Percentiles rank a stretch among this genome's conserved stretches.
Evolutionary conservation across 176 grass and related monocot species (phyloP).

Genomic region (Triticum timopheevii): DNA sequence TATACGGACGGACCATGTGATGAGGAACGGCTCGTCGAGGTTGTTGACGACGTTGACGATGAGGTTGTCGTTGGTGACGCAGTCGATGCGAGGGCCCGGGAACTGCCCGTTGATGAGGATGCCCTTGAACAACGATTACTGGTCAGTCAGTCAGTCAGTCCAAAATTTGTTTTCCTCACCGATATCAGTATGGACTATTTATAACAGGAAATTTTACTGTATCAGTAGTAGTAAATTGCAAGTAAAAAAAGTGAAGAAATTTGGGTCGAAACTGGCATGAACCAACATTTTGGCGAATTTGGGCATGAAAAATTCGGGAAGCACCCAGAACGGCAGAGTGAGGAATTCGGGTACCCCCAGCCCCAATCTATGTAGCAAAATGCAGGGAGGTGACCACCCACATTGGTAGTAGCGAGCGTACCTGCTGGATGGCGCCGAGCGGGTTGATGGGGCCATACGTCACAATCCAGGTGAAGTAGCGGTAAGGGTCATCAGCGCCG

Average conservation of each 20-base stretch:
- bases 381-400: not conserved
- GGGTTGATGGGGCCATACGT: conserved; percentile 72
- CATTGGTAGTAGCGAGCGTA: not conserved
- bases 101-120: conserved; percentile 95
- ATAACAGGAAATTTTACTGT: not conserved
- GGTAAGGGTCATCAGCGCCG: conserved; percentile 80
- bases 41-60: conserved; percentile 69
- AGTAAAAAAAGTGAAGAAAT: not conserved
- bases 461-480: conserved; percentile 79
- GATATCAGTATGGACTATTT: not conserved
- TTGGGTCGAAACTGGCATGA: not conserved
- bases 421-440: conserved; percentile 74
- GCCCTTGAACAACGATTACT: conserved; percentile 36
- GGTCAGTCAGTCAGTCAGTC: not conserved
- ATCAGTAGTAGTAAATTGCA: not conserved
- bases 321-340: not conserved
- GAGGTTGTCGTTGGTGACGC: conserved; percentile 94
- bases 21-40: conserved; percentile 87
- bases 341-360: not conserved
- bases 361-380: not conserved
- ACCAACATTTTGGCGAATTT: not conserved
- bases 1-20: conserved; percentile 57
- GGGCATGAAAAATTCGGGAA: not conserved
- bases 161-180: not conserved
- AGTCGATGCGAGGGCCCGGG: conserved; percentile 79